Conservation (phyloP, 1,284 basidiomycete genomes). For the Porodaedalea pini region DNA sequence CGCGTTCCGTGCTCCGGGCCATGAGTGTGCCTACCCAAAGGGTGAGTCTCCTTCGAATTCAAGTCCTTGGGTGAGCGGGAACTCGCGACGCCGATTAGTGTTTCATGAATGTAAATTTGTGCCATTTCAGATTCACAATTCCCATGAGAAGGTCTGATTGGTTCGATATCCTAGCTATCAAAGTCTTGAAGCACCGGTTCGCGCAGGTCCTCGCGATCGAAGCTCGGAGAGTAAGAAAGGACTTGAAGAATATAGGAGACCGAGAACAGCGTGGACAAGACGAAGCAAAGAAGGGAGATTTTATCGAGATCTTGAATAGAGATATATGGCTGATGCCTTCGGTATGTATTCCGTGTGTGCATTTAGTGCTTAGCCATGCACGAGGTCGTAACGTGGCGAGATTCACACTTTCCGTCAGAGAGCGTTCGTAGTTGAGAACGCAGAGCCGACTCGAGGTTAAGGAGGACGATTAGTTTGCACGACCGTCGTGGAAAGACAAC, state of each 20-base stretch:
- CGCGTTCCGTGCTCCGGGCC: slow-evolving; percentile 8
- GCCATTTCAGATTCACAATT: not conserved
- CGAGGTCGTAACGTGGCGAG: slow-evolving; percentile 10
- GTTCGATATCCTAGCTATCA: not conserved
- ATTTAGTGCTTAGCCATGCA: not conserved
- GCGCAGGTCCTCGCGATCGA: not conserved
- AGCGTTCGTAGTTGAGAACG: too few species aligned
- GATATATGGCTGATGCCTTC: not conserved
- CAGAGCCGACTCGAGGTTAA: too few species aligned
- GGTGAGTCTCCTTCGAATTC: not conserved
- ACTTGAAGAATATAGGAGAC: too few species aligned
- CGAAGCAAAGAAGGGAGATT: not conserved
- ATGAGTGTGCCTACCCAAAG: slow-evolving; percentile 11
- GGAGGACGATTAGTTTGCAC: too few species aligned
- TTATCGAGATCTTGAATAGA: slow-evolving; percentile 7
- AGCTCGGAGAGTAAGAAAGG: not conserved
- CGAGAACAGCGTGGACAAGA: not conserved
- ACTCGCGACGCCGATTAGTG: slow-evolving; percentile 8
- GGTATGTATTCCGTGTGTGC: not conserved
- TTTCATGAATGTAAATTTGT: slow-evolving; percentile 1
- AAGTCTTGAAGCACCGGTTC: not conserved
- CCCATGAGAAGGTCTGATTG: not conserved
- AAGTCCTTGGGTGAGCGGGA: not conserved
- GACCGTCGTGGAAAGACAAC: too few species aligned
- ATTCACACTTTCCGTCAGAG: not conserved